Conservation (phyloP, 495 filamentous ascomycete species). For the Xylaria bambusicola region DNA sequence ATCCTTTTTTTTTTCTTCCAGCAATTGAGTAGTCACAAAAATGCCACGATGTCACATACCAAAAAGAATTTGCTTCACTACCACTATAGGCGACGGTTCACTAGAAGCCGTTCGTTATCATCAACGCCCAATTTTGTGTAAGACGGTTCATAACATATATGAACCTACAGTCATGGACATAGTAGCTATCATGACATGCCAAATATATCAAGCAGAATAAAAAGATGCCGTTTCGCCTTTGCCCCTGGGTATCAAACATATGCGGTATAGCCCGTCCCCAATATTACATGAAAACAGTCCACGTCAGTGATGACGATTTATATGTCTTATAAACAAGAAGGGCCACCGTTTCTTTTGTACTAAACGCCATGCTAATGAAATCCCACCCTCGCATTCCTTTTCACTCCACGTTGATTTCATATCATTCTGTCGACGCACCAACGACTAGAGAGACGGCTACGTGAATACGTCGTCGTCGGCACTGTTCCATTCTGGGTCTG, state of each 20-base stretch:
- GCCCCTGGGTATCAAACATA: slow-evolving; percentile 13
- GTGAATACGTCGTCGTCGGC: slow-evolving; percentile 42
- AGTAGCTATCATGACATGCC: background rate
- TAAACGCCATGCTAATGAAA: slow-evolving; percentile 8
- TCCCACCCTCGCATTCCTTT: background rate
- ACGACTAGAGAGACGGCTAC: slow-evolving; percentile 1
- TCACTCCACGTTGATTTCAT: background rate
- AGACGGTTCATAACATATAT: too few relatives aligned
- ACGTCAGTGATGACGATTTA: slow-evolving; percentile 17
- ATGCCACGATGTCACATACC: too few relatives aligned
- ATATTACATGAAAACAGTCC: slow-evolving; percentile 7
- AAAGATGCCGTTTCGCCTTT: slow-evolving; percentile 2
- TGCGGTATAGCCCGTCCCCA: background rate
- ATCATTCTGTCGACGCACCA: background rate
- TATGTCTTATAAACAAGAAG: background rate
- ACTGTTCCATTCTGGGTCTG: slow-evolving; percentile 75
- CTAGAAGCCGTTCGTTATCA: too few relatives aligned
- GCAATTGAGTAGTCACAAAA: too few relatives aligned
- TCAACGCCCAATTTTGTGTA: too few relatives aligned
- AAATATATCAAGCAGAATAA: background rate
- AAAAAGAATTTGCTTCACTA: too few relatives aligned
- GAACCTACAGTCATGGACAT: too few relatives aligned
- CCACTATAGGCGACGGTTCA: too few relatives aligned
- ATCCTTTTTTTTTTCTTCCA: too few relatives aligned
- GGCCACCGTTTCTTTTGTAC: background rate